Percentiles rank a stretch among this genome's conserved stretches.
phyloP scores from a whole-genome alignment of 192 early-diverging fungal genomes.

The Linnemannia exigua region DNA sequence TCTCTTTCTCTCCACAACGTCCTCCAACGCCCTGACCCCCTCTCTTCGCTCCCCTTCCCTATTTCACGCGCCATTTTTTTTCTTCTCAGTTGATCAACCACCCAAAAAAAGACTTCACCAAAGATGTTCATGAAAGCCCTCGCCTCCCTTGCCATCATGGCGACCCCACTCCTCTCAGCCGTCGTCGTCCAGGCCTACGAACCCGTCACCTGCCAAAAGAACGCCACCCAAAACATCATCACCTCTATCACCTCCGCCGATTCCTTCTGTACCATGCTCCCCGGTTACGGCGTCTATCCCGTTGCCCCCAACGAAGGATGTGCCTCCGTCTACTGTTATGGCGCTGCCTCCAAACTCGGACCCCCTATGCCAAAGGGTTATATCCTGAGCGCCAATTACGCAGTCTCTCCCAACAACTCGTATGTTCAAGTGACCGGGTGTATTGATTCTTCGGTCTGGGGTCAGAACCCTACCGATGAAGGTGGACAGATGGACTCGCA shows the following conservation, averaged over 20 bases:
- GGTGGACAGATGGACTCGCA: slow-evolving; percentile 58
- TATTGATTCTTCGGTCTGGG: slow-evolving; percentile 46
- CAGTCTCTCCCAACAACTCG: background rate
- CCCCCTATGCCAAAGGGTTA: slow-evolving; percentile 32
- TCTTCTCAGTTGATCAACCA: background rate
- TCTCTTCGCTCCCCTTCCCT: background rate
- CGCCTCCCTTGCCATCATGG: slow-evolving; percentile 8
- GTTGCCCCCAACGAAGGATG: slow-evolving; percentile 45
- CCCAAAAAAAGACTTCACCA: background rate
- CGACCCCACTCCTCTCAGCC: slow-evolving; percentile 1
- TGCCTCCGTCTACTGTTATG: slow-evolving; percentile 42
- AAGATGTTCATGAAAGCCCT: slow-evolving; percentile 28
- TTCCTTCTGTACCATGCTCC: slow-evolving; percentile 42
- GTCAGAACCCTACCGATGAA: slow-evolving; percentile 41
- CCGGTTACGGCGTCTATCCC: slow-evolving; percentile 30
- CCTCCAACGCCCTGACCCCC: background rate
- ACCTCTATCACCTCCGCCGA: slow-evolving; percentile 23
- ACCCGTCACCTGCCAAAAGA: slow-evolving; percentile 35
- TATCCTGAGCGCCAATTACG: slow-evolving; percentile 33
- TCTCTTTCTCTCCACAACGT: background rate
- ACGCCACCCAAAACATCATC: slow-evolving; percentile 33
- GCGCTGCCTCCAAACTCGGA: slow-evolving; percentile 12
- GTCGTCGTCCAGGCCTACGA: slow-evolving; percentile 31
- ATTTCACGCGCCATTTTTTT: background rate
- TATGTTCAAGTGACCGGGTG: slow-evolving; percentile 55